phyloP scores from a whole-genome alignment of 208 protist genomes.

The Leishmania martiniquensis region DNA sequence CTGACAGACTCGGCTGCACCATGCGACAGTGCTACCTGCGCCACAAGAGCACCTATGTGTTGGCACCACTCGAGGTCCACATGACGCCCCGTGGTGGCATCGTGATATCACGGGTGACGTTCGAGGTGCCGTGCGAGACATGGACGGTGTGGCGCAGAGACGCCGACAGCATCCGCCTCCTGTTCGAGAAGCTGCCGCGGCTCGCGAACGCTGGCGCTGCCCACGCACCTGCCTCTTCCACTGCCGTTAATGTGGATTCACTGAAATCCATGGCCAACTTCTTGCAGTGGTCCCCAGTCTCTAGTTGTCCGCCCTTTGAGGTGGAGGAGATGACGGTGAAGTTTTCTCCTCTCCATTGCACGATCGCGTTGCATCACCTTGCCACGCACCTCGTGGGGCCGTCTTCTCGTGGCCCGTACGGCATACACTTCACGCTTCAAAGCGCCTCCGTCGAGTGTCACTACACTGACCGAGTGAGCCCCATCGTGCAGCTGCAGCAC shows the following conservation, averaged over 20 bases:
- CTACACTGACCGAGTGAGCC: slow-evolving; percentile 14
- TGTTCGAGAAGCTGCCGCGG: slow-evolving; percentile 25
- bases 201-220: neutral
- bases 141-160: slow-evolving; percentile 34
- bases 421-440: slow-evolving; percentile 20
- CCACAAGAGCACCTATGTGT: slow-evolving; percentile 23
- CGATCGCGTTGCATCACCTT: slow-evolving; percentile 12
- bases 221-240: neutral
- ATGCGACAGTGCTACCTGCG: slow-evolving; percentile 34
- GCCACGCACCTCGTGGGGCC: slow-evolving; percentile 19
- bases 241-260: slow-evolving; percentile 4
- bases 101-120: slow-evolving; percentile 32
- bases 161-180: slow-evolving; percentile 19
- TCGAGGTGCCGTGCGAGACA: slow-evolving; percentile 25
- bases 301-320: slow-evolving; percentile 20
- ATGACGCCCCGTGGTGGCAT: slow-evolving; percentile 32
- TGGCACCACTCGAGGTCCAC: slow-evolving; percentile 38
- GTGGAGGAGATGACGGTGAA: slow-evolving; percentile 14
- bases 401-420: slow-evolving; percentile 12
- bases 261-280: slow-evolving; percentile 12
- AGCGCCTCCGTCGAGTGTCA: slow-evolving; percentile 11
- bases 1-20: slow-evolving; percentile 41
- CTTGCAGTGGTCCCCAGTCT: slow-evolving; percentile 24
- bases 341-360: slow-evolving; percentile 33
- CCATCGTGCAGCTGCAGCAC: slow-evolving; percentile 14